Evolutionary conservation across 768 basidiomycete species (phyloP).

Genomic region (Trametes punicea): DNA sequence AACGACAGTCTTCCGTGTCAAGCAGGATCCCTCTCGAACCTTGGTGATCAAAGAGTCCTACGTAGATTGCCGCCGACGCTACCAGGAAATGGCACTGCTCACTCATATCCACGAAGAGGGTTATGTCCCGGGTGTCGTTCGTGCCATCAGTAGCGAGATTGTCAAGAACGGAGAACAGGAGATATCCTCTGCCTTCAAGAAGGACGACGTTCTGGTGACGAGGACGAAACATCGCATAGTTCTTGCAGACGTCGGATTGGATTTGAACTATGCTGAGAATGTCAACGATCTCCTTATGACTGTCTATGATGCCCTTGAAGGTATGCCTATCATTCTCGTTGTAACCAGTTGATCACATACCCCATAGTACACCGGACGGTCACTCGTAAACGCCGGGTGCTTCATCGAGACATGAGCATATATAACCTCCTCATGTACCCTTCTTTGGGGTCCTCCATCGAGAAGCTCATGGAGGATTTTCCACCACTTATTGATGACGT

Average conservation of each 20-base stretch:
- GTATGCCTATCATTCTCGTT: background rate
- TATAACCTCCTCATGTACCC: background rate
- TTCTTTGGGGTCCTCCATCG: background rate
- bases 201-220: too few species aligned
- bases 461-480: background rate
- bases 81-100: constrained; percentile 50
- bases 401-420: background rate
- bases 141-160: background rate
- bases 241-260: background rate
- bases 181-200: too few species aligned
- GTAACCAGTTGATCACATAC: background rate
- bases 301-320: background rate
- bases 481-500: background rate
- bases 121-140: background rate
- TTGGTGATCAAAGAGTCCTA: background rate
- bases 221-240: too few species aligned
- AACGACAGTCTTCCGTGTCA: background rate
- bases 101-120: background rate
- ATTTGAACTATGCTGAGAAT: background rate
- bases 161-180: background rate
- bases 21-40: too few species aligned
- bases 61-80: background rate
- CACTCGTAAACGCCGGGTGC: background rate
- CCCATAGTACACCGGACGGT: background rate
- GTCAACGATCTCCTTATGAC: background rate